These are phyloP conservation scores for Solidago caesia DNA, from an alignment of 129 eudicot genomes.

Conservation along the genomic window DNA sequence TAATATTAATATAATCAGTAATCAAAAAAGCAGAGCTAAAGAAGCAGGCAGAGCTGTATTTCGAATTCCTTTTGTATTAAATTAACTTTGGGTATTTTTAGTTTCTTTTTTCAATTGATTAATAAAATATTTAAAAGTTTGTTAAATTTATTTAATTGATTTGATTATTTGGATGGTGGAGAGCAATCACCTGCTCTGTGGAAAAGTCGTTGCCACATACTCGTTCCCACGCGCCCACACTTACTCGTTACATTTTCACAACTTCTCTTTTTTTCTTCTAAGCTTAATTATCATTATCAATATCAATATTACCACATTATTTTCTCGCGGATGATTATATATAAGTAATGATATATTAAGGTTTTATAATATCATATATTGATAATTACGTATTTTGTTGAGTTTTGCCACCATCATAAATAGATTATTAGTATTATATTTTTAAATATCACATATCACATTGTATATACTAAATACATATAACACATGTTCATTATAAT, in stretches of 20 bases:
- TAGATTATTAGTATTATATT: too few species aligned
- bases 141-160: not conserved
- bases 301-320: too few species aligned
- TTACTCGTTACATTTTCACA: not conserved
- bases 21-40: not conserved
- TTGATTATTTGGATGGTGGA: constrained; percentile 30
- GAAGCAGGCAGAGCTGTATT: constrained; percentile 13
- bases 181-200: constrained; percentile 37
- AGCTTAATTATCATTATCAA: too few species aligned
- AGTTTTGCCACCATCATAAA: too few species aligned
- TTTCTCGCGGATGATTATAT: too few species aligned
- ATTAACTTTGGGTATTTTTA: not conserved
- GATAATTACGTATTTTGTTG: too few species aligned
- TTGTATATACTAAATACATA: too few species aligned
- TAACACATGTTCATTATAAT: too few species aligned
- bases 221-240: not conserved
- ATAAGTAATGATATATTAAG: too few species aligned
- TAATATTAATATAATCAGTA: constrained; percentile 1
- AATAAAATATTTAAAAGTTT: not conserved
- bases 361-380: too few species aligned
- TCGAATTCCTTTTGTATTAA: constrained; percentile 2
- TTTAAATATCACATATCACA: too few species aligned
- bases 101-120: not conserved
- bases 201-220: constrained; percentile 39
- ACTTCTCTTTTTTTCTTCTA: not conserved